A percentile compares a stretch with the other conserved stretches of the same genome.
These are phyloP conservation scores for Talaromyces stipitatus DNA, from an alignment of 495 filamentous ascomycete genomes.

Conservation along the genomic window DNA sequence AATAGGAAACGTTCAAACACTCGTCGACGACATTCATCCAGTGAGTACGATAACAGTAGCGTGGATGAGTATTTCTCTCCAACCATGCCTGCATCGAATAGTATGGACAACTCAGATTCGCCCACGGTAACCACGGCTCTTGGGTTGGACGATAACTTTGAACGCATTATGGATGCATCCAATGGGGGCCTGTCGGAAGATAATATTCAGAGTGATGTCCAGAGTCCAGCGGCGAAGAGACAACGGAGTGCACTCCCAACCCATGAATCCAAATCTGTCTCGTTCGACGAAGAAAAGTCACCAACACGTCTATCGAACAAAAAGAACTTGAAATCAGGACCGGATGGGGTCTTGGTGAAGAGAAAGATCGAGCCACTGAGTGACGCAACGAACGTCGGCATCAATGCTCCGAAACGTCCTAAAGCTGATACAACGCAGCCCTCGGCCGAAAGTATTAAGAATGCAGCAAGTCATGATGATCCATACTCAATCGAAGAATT, in stretches of 20 bases:
- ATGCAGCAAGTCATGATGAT: neutral
- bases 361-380: neutral
- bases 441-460: neutral
- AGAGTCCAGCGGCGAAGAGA: neutral
- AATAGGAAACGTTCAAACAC: neutral
- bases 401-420: neutral
- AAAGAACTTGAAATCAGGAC: neutral
- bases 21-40: neutral
- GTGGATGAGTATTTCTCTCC: neutral
- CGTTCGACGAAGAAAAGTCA: neutral
- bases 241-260: neutral
- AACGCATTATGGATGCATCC: neutral
- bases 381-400: neutral
- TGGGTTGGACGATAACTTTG: neutral
- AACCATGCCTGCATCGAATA: neutral
- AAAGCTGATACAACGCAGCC: neutral
- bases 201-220: neutral
- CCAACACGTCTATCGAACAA: neutral
- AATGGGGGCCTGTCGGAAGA: neutral
- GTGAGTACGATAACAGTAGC: neutral
- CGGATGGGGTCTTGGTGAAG: neutral
- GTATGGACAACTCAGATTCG: neutral
- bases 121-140: neutral
- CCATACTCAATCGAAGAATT: neutral
- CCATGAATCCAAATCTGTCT: no score